Base-by-base conservation (phyloP, 805 yeast genomes). In the Starmera caribaea region DNA sequence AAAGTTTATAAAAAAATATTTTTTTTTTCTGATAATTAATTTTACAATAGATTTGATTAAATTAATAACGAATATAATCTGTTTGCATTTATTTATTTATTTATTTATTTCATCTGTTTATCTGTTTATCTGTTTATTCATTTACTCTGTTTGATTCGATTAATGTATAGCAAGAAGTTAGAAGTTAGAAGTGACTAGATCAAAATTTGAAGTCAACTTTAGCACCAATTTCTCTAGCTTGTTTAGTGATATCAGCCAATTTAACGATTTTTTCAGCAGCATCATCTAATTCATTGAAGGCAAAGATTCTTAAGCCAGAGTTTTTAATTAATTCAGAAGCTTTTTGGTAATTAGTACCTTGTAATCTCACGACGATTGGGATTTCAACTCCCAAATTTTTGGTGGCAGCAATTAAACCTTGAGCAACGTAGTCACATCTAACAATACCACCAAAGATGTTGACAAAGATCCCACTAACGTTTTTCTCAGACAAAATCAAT, bases 371-470 rank as follows among this genome's bases (percentile, higher is more conserved):
- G 53, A 92, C 95, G 57, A 92, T 92, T 51, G 98, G 99, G 41
- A 92, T 84, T 48, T 75, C 79, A 63, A 92, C 79, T 57, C 83
- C 79, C 73, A 92, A 78, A 72, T 82, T 83, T 69, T 87, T 87
- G 50, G 97, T 79, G 40, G 96, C 96, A 50, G 89, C 85, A 56
- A 92, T 89, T 62, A 92, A 77, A 68, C 99, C 99, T 69, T 81
- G 80, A 56, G 99, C 99, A 48, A 92, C 97, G 71, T 79, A 87
- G 70, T 92, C 99, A 71, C 98, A 92, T 76, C 99, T 87, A 55
- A 92, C 98, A 55, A 92, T 92, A 73, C 99, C 98, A 65, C 99
- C 99, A 58, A 92, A 92, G 58, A 92, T 92, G 78, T 92, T 92
- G 60, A 92, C 97, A 55, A 92, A 90, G 63, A 92, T 92, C 61